Conservation (phyloP, 805 yeast genomes). For the Schwanniomyces sp. region DNA sequence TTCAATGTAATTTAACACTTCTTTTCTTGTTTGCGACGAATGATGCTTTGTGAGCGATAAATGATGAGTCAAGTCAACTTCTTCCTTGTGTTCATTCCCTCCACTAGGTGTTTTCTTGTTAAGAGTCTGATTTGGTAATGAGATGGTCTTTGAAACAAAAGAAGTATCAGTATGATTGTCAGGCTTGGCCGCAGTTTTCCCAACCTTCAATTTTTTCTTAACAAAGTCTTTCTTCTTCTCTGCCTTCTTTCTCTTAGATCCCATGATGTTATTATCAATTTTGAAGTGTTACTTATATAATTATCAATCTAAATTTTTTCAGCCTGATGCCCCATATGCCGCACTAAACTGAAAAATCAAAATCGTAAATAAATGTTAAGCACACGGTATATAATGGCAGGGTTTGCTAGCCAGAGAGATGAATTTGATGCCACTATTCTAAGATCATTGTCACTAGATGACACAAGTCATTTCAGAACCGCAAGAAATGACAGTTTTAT, state of each 20-base stretch:
- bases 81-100: constrained; percentile 17
- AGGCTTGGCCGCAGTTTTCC: constrained; percentile 72
- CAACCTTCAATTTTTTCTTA: constrained; percentile 82
- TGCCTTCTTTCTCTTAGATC: constrained; percentile 55
- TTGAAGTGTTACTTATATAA: not conserved
- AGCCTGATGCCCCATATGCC: constrained; percentile 3
- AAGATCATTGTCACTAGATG: constrained; percentile 24
- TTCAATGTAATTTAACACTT: constrained; percentile 57
- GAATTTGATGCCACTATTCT: constrained; percentile 24
- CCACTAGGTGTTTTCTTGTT: constrained; percentile 13
- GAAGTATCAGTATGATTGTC: constrained; percentile 84
- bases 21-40: constrained; percentile 66
- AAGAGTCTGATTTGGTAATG: constrained; percentile 47
- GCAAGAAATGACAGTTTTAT: not conserved
- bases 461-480: constrained; percentile 5
- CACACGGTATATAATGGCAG: not conserved
- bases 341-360: constrained; percentile 1
- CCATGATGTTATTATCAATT: constrained; percentile 17
- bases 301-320: not conserved
- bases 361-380: not conserved
- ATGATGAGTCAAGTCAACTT: constrained; percentile 55
- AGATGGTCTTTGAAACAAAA: constrained; percentile 65
- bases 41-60: constrained; percentile 76
- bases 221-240: constrained; percentile 73
- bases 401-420: not conserved